Evolutionary conservation across 768 basidiomycete genomes (phyloP), one percentile per base, ranked within the genome.

Genomic region (Tricholoma matsutake): DNA sequence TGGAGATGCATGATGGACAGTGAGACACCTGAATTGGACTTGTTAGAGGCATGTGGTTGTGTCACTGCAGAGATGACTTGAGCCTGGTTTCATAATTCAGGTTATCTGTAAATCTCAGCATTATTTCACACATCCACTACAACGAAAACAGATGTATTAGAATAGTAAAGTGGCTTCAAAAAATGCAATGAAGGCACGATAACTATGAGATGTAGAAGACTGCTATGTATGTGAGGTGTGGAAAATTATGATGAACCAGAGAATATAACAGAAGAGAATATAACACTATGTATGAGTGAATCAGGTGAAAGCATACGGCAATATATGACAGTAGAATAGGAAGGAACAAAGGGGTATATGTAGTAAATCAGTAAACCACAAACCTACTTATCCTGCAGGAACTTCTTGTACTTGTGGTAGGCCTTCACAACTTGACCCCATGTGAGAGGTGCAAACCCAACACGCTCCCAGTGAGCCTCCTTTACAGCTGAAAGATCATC

Each of bases 61-160:
- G 64, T 74, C 3, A 72, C 71, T 1, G 55, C 64, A 1, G 67
- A 69, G 32, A 73, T 68, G 57, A 67, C 72, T 43, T 32, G 51
- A 16, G 67, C 54, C 4, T 74, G 71, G 72, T 72, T 72, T 64
- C 41, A n/a, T 31, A 62, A 68, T 61, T 67, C 61, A 18, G 70
- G 69, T 2, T 69, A 66, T 43, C 11, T n/a, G 25, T 53, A 29
- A n/a, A n/a, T n/a, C n/a, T n/a, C n/a, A n/a, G n/a, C n/a, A 32
- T 11, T 3, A 37, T 3, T 6, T 3, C n/a, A n/a, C n/a, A 32
- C 51, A 32, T 11, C 28, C 51, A 52, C 13, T 52, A 52, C 51
- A 52, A 6, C 13, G 6, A 28, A 52, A 32, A 28, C 25, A 52
- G 31, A 11, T 28, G 13, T 22, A 52, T 52, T 52, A 52, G 51